phyloP scores from a whole-genome alignment of 352 stramenopile species.

The Phytophthora pini region DNA sequence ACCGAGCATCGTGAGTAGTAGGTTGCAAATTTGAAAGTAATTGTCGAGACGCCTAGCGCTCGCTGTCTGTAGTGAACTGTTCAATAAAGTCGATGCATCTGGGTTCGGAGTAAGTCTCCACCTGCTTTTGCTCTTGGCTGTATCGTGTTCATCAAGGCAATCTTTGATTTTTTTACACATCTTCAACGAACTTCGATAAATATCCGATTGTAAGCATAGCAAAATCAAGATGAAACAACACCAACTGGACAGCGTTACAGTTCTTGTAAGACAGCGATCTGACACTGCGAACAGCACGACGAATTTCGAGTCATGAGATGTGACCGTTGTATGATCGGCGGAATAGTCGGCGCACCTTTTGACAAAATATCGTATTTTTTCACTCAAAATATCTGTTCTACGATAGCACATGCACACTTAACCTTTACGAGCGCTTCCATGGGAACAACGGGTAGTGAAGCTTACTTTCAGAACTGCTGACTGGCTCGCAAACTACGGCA shows the following conservation, averaged over 20 bases:
- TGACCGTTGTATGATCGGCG: neutral
- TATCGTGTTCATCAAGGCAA: neutral
- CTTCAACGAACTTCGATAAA: neutral
- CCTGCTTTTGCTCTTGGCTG: neutral
- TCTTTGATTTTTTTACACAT: neutral
- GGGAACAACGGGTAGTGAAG: neutral
- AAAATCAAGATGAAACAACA: neutral
- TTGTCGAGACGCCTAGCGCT: neutral
- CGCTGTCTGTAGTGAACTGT: neutral
- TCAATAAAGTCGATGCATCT: neutral
- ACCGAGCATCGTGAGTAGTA: neutral
- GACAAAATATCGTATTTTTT: neutral
- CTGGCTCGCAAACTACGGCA: no score
- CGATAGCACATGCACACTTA: slow-evolving; percentile 4
- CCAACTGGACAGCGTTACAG: no score
- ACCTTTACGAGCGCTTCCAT: neutral
- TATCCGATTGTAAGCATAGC: neutral
- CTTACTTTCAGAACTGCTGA: no score
- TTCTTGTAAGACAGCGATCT: no score
- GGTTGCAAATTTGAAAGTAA: slow-evolving; percentile 1
- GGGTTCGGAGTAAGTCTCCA: neutral
- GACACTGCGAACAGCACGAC: no score
- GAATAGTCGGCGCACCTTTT: no score
- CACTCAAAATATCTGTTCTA: neutral
- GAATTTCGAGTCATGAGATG: no score